A percentile compares a stretch with the other conserved stretches of the same genome.
Conservation (phyloP, 2,329 filamentous ascomycete species). For the Sclerotinia minor region DNA sequence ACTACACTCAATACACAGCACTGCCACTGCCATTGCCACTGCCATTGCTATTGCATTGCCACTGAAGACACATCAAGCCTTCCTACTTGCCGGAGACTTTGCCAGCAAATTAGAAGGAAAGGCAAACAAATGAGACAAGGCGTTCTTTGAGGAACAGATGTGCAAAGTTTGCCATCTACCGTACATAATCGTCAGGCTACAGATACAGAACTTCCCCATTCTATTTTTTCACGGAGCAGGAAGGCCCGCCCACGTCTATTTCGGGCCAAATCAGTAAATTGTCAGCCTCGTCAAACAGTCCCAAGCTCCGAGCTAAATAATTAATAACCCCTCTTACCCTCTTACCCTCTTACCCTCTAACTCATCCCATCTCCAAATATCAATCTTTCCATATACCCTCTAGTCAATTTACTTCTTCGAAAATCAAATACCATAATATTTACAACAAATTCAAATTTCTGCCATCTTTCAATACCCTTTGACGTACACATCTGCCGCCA, state of each 20-base stretch:
- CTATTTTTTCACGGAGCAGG: neutral
- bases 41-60: too few relatives aligned
- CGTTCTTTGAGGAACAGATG: neutral
- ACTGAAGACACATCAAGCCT: slow-evolving; percentile 5
- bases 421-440: neutral
- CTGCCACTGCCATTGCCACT: too few relatives aligned
- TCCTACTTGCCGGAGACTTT: slow-evolving; percentile 15
- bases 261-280: neutral
- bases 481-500: neutral
- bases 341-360: too few relatives aligned
- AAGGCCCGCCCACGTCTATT: slow-evolving; percentile 5
- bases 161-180: slow-evolving; percentile 11
- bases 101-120: neutral
- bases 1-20: too few relatives aligned
- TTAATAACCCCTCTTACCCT: slow-evolving; percentile 17
- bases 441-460: neutral
- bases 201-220: neutral
- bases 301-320: neutral
- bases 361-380: neutral
- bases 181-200: neutral
- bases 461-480: neutral
- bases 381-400: neutral
- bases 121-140: slow-evolving; percentile 3
- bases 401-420: neutral
- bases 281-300: slow-evolving; percentile 12